These are phyloP conservation scores for Colletotrichum magnum DNA, from an alignment of 2,329 filamentous ascomycete genomes.

Conservation along the genomic window DNA sequence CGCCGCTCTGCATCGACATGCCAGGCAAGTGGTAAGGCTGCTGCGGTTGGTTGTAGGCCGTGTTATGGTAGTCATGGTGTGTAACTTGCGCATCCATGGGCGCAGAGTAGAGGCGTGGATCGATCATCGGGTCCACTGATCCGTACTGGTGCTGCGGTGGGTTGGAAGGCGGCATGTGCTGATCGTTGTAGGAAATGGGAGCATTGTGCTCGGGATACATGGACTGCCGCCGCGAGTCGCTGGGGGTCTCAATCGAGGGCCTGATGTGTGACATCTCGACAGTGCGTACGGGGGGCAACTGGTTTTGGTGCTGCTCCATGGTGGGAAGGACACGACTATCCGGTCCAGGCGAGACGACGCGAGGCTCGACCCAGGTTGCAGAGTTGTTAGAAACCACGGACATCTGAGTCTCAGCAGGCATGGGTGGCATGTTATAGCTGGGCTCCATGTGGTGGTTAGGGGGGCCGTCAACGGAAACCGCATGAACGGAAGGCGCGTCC, in stretches of 20 bases:
- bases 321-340: slow-evolving; percentile 28
- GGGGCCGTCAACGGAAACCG: slow-evolving; percentile 16
- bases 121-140: slow-evolving; percentile 33
- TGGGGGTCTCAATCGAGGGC: slow-evolving; percentile 30
- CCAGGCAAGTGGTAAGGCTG: slow-evolving; percentile 33
- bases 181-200: slow-evolving; percentile 26
- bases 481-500: slow-evolving; percentile 17
- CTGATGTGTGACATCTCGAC: slow-evolving; percentile 39
- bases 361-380: slow-evolving; percentile 29
- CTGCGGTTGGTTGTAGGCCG: slow-evolving; percentile 31
- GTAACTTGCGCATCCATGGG: slow-evolving; percentile 34
- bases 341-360: slow-evolving; percentile 27
- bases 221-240: slow-evolving; percentile 34
- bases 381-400: slow-evolving; percentile 12
- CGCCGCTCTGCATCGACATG: slow-evolving; percentile 31
- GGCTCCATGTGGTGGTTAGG: slow-evolving; percentile 29
- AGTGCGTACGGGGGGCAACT: slow-evolving; percentile 37
- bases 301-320: slow-evolving; percentile 28
- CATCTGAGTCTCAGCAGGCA: slow-evolving; percentile 21
- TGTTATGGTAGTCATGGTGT: slow-evolving; percentile 36
- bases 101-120: slow-evolving; percentile 37
- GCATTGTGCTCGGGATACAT: slow-evolving; percentile 37
- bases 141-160: slow-evolving; percentile 29
- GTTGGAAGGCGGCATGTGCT: slow-evolving; percentile 33
- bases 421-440: slow-evolving; percentile 24